These are phyloP conservation scores for Solanum tacnaense DNA, from an alignment of 257 asterid genomes.

Conservation along the genomic window DNA sequence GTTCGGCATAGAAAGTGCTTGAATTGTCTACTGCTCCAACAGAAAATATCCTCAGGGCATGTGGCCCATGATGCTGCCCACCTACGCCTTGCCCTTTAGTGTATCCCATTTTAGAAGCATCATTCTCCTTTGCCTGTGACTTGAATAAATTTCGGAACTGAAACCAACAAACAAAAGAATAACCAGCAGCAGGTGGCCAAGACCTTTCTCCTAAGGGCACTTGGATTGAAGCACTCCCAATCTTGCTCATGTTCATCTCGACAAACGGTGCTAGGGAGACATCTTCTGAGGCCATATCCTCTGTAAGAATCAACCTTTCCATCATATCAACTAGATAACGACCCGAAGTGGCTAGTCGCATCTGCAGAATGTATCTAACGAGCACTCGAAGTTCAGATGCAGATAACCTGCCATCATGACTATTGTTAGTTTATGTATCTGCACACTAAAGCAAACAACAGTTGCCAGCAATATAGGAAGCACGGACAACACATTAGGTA, in stretches of 20 bases:
- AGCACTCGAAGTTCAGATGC: slow-evolving; percentile 79
- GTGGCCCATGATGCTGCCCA: slow-evolving; percentile 50
- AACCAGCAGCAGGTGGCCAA: slow-evolving; percentile 99
- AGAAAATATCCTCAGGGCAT: slow-evolving; percentile 68
- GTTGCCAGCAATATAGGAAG: not conserved
- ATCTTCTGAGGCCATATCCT: slow-evolving; percentile 74
- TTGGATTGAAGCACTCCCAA: slow-evolving; percentile 92
- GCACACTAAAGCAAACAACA: not conserved
- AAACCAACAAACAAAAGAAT: slow-evolving; percentile 97
- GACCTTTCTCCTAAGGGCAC: slow-evolving; percentile 99
- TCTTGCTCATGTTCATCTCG: slow-evolving; percentile 92
- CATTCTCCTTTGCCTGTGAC: slow-evolving; percentile 54
- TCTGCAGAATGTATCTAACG: slow-evolving; percentile 80
- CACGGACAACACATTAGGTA: not conserved
- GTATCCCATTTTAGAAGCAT: slow-evolving; percentile 50
- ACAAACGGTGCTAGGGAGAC: slow-evolving; percentile 91
- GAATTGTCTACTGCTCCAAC: slow-evolving; percentile 82
- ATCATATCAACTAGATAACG: slow-evolving; percentile 83
- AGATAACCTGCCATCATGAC: slow-evolving; percentile 59
- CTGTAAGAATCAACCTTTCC: slow-evolving; percentile 70
- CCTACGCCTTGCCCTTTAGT: slow-evolving; percentile 35
- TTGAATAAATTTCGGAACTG: slow-evolving; percentile 68
- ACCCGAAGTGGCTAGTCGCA: slow-evolving; percentile 54
- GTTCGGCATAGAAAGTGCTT: slow-evolving; percentile 68
- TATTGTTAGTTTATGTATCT: not conserved